Evolutionary conservation across 345 rosid genomes (phyloP), one percentile per base, ranked within the genome.

Genomic region (Arabidopsis arenosa): DNA sequence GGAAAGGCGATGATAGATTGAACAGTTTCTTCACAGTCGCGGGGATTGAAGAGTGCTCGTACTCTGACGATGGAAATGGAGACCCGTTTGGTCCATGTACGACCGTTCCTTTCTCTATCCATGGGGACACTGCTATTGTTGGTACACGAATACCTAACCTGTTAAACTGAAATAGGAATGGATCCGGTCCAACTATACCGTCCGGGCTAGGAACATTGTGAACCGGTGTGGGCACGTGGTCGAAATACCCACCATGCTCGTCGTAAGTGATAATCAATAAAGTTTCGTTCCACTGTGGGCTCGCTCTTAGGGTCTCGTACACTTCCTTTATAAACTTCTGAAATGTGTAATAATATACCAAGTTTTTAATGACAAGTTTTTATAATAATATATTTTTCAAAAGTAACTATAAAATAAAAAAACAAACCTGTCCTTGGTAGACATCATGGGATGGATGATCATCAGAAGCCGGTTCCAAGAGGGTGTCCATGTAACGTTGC

Each of bases 381-480:
- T 32, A n/a, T 56, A 21, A 51, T 56, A 21, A 51, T 9, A 10
- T 51, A 21, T 51, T 3, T 28, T 28, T 28, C 32, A 28, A 28
- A 28, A 47, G 1, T 45, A 14, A 26, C 35, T 23, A 26, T 11
- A 53, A 17, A 21, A 35, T n/a, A 12, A 28, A 49, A 63, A 23
- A 84, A 81, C 2, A 81, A 85, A 86, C 86, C 84, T 93, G 94
- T 37, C 98, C 98, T 40, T 85, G 87, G 68, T 87, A 89, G 30
- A 92, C 96, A 57, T 94, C 97, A 78, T 94, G 98, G 9, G 98
- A 92, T 2, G 98, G 97, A 68, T 94, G 98, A 57, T 94, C 97
- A 35, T 92, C 96, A 36, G 68, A 88, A 60, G 92, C 97, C 0
- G 97, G 97, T 28, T 73, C 78, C 0, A 6, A 0, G 74, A 79